Evolutionary conservation across 129 eudicot species (phyloP).

Genomic region (Ambrosia artemisiifolia): DNA sequence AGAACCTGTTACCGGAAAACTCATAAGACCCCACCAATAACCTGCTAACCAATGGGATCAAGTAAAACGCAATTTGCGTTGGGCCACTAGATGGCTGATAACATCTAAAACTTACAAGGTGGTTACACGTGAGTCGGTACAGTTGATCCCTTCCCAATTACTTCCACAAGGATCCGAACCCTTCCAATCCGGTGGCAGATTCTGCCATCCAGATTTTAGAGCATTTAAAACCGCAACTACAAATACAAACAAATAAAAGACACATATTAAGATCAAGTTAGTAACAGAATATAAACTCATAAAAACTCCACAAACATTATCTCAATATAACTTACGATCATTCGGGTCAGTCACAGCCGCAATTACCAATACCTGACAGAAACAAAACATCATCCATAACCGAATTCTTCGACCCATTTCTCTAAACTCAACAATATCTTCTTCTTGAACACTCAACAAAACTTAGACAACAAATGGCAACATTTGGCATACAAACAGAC

Average conservation of each 20-base stretch:
- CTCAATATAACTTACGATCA: conserved; percentile 53
- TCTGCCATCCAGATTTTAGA: conserved; percentile 63
- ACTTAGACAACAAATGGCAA: conserved; percentile 13
- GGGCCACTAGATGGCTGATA: too few species aligned
- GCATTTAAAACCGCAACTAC: conserved; percentile 56
- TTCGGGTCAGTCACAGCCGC: conserved; percentile 39
- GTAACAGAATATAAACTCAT: neutral
- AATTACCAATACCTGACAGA: conserved; percentile 37
- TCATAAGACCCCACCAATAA: too few species aligned
- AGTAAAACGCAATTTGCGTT: too few species aligned
- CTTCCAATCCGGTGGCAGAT: conserved; percentile 76
- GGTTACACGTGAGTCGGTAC: conserved; percentile 61
- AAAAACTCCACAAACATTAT: neutral
- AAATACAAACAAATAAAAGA: conserved; percentile 3
- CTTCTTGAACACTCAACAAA: neutral
- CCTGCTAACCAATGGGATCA: too few species aligned
- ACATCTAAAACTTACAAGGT: conserved; percentile 46
- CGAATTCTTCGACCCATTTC: conserved; percentile 42
- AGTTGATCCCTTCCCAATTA: conserved; percentile 75
- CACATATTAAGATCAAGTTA: neutral
- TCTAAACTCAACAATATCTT: conserved; percentile 13
- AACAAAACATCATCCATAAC: conserved; percentile 41
- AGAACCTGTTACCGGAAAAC: too few species aligned
- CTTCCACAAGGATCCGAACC: conserved; percentile 84
- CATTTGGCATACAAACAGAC: conserved; percentile 1